Conservation (phyloP, 768 basidiomycete genomes). For the Terana coerulea region DNA sequence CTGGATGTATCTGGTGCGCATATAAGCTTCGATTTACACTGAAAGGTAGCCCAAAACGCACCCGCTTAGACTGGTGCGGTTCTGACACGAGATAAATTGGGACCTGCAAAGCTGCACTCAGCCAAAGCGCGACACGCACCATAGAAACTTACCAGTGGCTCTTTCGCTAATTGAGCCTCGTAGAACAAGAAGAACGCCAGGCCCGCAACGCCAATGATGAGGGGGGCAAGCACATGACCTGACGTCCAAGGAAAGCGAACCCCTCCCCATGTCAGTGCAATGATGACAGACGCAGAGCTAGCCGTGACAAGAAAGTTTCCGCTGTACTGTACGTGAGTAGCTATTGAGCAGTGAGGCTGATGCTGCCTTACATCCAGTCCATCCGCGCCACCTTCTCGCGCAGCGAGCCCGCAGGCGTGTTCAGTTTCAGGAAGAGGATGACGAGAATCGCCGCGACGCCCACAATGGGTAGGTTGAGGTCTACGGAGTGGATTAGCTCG, state of each 20-base stretch:
- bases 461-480: slow-evolving; percentile 22
- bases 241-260: slow-evolving; percentile 32
- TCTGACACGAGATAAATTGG: slow-evolving; percentile 24
- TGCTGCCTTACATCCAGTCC: slow-evolving; percentile 25
- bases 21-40: too few relatives aligned
- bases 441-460: slow-evolving; percentile 18
- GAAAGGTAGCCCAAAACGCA: background rate
- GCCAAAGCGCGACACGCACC: background rate
- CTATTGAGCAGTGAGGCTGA: background rate
- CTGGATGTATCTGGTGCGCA: slow-evolving; percentile 22
- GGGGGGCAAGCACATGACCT: slow-evolving; percentile 28
- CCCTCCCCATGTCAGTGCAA: slow-evolving; percentile 31
- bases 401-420: slow-evolving; percentile 18
- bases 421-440: slow-evolving; percentile 13
- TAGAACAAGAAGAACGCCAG: slow-evolving; percentile 28
- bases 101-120: slow-evolving; percentile 12
- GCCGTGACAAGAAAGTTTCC: slow-evolving; percentile 21
- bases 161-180: slow-evolving; percentile 23
- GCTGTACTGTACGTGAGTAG: slow-evolving; percentile 11
- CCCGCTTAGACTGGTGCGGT: slow-evolving; percentile 29
- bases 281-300: slow-evolving; percentile 13
- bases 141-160: slow-evolving; percentile 19
- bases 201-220: slow-evolving; percentile 31
- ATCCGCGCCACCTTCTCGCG: slow-evolving; percentile 19
- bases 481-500: background rate